Percentiles rank a stretch among this genome's conserved stretches.
These are phyloP conservation scores for Thinopyrum elongatum DNA, from an alignment of 176 grass and related monocot genomes.

Conservation along the genomic window DNA sequence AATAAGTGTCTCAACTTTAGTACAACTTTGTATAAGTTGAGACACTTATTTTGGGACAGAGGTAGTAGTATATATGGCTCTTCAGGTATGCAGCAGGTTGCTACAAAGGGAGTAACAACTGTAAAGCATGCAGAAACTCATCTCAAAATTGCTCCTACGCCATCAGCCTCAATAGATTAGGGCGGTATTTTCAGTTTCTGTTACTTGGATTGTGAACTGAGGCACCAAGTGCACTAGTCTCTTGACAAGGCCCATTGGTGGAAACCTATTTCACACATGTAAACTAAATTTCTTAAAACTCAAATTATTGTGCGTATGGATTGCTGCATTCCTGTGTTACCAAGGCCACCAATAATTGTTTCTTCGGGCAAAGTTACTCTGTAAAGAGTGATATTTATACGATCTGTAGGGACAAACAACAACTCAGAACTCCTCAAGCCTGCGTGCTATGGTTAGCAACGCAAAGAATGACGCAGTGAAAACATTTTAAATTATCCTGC, in stretches of 20 bases:
- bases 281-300: not conserved
- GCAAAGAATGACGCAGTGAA: not conserved
- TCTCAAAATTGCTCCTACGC: not conserved
- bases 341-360: not conserved
- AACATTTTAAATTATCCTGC: not conserved
- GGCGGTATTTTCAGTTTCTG: not conserved
- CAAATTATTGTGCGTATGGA: not conserved
- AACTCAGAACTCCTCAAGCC: no score
- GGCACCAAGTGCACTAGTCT: no score
- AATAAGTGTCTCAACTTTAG: no score
- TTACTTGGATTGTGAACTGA: not conserved
- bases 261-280: no score
- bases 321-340: no score
- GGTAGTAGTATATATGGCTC: rapidly evolving
- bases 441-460: not conserved
- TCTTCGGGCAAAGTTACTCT: not conserved
- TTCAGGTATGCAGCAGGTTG: no score
- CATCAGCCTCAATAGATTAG: not conserved
- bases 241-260: no score
- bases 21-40: no score
- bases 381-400: not conserved
- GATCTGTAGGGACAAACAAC: no score
- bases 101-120: not conserved
- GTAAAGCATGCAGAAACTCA: not conserved
- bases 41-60: no score